These are phyloP conservation scores for Mucor indicus DNA, from an alignment of 371 early-diverging fungal genomes.

Conservation along the genomic window DNA sequence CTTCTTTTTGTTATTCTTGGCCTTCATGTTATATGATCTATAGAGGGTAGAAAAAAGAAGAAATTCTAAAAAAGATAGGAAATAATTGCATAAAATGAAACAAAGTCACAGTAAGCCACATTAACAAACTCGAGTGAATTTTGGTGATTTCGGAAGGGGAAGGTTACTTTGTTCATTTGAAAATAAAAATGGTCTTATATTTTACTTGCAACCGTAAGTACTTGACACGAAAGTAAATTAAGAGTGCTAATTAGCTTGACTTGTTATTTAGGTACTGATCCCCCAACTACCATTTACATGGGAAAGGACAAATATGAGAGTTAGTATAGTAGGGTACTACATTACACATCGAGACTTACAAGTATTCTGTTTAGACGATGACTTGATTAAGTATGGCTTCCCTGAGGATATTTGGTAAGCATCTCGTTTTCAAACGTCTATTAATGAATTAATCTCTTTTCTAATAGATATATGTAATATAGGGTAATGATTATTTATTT, in stretches of 20 bases:
- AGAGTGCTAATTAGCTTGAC: background rate
- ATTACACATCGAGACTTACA: too few species aligned
- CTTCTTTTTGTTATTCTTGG: conserved; percentile 14
- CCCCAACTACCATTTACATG: conserved; percentile 89
- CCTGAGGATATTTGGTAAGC: conserved; percentile 90
- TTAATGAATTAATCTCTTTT: too few species aligned
- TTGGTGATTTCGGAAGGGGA: background rate
- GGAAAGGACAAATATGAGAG: conserved; percentile 97
- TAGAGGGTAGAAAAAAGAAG: background rate
- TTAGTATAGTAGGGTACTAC: too few species aligned
- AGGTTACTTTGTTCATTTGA: background rate
- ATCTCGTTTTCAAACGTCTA: too few species aligned
- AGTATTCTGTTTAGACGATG: conserved; percentile 77
- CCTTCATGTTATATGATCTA: conserved; percentile 4
- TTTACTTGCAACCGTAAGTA: conserved; percentile 22
- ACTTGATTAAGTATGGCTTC: conserved; percentile 92
- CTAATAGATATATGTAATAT: too few species aligned
- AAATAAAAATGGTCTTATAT: conserved; percentile 19
- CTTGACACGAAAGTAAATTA: background rate
- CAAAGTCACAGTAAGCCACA: conserved; percentile 5
- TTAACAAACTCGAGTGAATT: background rate
- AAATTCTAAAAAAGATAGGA: background rate
- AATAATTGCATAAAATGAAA: conserved; percentile 1
- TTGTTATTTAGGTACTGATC: conserved; percentile 51
- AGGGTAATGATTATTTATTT: too few species aligned